A percentile compares a stretch with the other conserved stretches of the same genome.
Conservation (phyloP, 305 asterid genomes). For the Fraxinus greggii region DNA sequence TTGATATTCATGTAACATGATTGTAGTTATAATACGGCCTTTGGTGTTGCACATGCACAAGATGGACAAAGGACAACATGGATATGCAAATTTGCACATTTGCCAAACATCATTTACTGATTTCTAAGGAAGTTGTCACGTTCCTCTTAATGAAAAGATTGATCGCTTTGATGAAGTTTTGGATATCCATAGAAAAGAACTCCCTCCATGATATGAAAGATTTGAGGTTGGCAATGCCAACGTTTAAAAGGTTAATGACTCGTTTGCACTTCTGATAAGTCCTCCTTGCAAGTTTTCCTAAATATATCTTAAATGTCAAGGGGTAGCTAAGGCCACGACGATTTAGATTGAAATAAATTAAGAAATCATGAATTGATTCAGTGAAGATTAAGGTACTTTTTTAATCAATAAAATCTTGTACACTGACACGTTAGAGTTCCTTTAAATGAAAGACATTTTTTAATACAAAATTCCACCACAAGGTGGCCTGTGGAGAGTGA, state of each 20-base stretch:
- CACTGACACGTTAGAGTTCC: not conserved
- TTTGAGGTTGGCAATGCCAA: not conserved
- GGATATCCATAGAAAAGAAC: not conserved
- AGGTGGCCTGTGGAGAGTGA: not conserved
- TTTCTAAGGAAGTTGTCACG: not conserved
- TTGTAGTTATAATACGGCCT: conserved; percentile 38
- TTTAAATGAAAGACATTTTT: not conserved
- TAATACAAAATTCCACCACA: not conserved
- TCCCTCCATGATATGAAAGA: not conserved
- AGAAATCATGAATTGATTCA: not conserved
- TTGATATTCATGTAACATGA: too few species aligned
- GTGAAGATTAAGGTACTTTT: not conserved
- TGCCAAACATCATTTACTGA: conserved; percentile 65
- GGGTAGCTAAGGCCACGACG: not conserved
- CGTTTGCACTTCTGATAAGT: not conserved
- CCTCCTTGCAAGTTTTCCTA: not conserved
- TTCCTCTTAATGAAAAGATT: not conserved
- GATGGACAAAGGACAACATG: conserved; percentile 60
- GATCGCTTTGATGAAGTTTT: not conserved
- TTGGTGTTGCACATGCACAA: conserved; percentile 84
- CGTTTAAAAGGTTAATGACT: not conserved
- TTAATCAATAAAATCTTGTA: not conserved
- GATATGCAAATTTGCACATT: conserved; percentile 85
- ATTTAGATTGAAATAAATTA: not conserved
- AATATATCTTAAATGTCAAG: not conserved